Base-by-base conservation (phyloP, 805 yeast species). In the Zygoascus tannicola region DNA sequence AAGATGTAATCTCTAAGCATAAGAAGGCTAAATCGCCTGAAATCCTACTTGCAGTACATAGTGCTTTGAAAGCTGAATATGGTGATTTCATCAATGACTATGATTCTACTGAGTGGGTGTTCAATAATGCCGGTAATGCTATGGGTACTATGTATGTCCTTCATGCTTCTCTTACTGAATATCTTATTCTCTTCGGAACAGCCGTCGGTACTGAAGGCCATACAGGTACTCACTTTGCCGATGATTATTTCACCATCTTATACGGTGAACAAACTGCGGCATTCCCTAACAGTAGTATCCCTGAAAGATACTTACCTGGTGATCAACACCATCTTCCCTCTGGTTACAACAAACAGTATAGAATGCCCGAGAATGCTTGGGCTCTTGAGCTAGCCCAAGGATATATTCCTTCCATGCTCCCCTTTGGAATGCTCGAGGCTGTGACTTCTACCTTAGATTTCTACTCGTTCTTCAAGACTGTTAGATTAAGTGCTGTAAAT, bases 331-430 rank as follows among this genome's bases (percentile, higher is more conserved):
- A 81, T 60, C 71, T 90, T 60, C 62, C 56, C 34, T 81, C 76
- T 60, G 96, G 96, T 30, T 51, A 61, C 36, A 75, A 76, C 54
- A 86, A 85, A 66, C 98, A 92, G 66, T 92, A 92, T 63, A 54
- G 78, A 22, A 85, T 92, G 94, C 81, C 85, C 1, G 63, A 75
- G 23, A 94, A 82, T 32, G 71, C 84, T 0, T 92, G 80, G 65
- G 96, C 98, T 8, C 68, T 92, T 52, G 98, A 92, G 63, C 73
- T 90, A 57, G 98, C 98, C 5, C 97, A 90, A 68, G 98, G 98
- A 48, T 92, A 95, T 94, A 85, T 92, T 52, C 97, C 98, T 30
- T 81, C 90, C 35, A 92, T 92, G 98, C 72, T 92, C 48, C 97
- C 97, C 18, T 92, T 92, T 62, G 98, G 98, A 0, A 78, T 90